Percentiles rank a stretch among this genome's conserved stretches.
phyloP scores from a whole-genome alignment of 78 protist genomes.

The Guillardia theta region DNA sequence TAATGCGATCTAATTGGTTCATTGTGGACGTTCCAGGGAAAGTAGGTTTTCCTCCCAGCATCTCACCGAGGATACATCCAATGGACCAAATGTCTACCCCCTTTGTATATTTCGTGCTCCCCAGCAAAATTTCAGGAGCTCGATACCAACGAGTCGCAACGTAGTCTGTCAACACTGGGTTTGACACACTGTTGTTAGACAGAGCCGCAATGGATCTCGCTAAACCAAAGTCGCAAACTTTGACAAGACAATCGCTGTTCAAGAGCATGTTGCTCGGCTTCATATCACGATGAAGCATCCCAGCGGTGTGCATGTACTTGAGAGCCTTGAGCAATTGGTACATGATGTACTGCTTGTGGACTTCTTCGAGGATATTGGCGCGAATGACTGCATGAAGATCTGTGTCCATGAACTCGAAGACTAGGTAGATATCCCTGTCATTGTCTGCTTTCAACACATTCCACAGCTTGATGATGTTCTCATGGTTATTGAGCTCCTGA shows the following conservation, averaged over 20 bases:
- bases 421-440: slow-evolving; percentile 95
- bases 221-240: slow-evolving; percentile 94
- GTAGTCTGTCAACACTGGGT: slow-evolving; percentile 92
- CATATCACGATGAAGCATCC: slow-evolving; percentile 84
- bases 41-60: slow-evolving; percentile 91
- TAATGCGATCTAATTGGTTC: slow-evolving; percentile 91
- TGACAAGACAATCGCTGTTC: slow-evolving; percentile 89
- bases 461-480: slow-evolving; percentile 79
- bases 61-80: slow-evolving; percentile 97
- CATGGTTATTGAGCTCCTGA: slow-evolving; percentile 79
- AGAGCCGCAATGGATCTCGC: slow-evolving; percentile 68
- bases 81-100: slow-evolving; percentile 88
- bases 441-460: slow-evolving; percentile 93
- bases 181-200: not conserved
- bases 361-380: slow-evolving; percentile 91
- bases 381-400: slow-evolving; percentile 97
- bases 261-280: slow-evolving; percentile 82
- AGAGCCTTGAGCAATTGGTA: slow-evolving; percentile 94
- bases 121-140: slow-evolving; percentile 98
- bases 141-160: slow-evolving; percentile 95
- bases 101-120: slow-evolving; percentile 80
- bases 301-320: slow-evolving; percentile 89
- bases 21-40: slow-evolving; percentile 95
- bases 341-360: slow-evolving; percentile 94
- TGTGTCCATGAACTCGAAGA: slow-evolving; percentile 95